Conservation (phyloP, 2,329 filamentous ascomycete species). For the Botryosphaeria dothidea region DNA sequence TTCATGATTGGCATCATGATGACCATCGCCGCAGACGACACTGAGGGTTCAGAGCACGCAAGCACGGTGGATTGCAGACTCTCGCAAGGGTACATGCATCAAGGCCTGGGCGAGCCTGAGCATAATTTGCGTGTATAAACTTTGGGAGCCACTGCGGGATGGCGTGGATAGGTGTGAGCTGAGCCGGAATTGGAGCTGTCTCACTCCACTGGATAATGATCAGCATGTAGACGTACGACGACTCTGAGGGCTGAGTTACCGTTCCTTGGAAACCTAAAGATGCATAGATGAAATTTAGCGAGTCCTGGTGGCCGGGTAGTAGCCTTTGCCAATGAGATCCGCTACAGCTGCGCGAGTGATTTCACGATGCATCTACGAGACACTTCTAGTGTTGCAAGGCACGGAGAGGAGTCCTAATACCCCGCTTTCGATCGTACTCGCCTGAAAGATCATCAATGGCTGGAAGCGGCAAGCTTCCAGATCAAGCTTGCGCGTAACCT, state of each 20-base stretch:
- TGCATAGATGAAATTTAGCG: not conserved
- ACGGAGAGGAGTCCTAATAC: not conserved
- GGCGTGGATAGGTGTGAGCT: conserved; percentile 8
- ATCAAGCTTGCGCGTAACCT: conserved; percentile 11
- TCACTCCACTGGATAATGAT: conserved; percentile 4
- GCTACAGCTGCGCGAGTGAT: not conserved
- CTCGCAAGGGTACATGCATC: not conserved
- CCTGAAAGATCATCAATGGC: not conserved
- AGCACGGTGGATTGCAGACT: not conserved
- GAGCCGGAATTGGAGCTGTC: conserved; percentile 1
- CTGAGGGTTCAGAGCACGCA: not conserved
- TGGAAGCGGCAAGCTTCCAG: not conserved
- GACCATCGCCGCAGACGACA: conserved; percentile 2
- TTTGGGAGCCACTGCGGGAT: conserved; percentile 3
- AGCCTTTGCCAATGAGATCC: not conserved
- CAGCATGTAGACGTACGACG: conserved; percentile 6
- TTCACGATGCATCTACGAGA: not conserved
- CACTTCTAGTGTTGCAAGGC: conserved; percentile 1
- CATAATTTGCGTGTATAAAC: not conserved
- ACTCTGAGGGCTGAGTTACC: not conserved
- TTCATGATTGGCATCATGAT: not conserved
- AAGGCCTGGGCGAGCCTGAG: not conserved
- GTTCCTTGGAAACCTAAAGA: not conserved
- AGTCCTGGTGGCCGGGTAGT: not conserved
- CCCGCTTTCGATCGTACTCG: not conserved